Evolutionary conservation across 2,329 filamentous ascomycete genomes (phyloP), one percentile per base, ranked within the genome.

Genomic region (Stachybotrys chlorohalonatus): DNA sequence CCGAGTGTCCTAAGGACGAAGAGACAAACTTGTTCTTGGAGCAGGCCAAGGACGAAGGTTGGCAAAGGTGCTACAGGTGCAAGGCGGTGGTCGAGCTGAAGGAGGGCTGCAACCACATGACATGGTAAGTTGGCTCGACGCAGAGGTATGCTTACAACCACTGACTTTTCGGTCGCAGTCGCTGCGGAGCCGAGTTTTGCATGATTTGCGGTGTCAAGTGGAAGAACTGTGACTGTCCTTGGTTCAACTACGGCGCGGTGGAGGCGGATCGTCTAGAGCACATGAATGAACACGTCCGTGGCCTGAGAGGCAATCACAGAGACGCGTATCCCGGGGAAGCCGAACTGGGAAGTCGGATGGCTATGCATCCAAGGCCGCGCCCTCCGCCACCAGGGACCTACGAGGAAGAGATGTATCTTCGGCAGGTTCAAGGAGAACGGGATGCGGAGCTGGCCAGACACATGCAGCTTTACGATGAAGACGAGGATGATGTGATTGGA

Each of bases 41-140:
- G 52, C 76, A 86, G 56, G 85, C 85, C 7, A 82, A 84, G 60
- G 75, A 84, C 31, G 76, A 85, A 53, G 86, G 87, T 30, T 92
- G 86, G 85, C 85, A 89, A 67, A 77, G 83, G 50, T 96, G 90
- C 68, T 85, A 84, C 65, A 84, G 77, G 58, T 95, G 91, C 71
- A 82, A 80, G 59, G 76, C 81, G 46, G 78, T 89, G 75, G 87
- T 95, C 49, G 88, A 95, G 68, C 73, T 90, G 52, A 86, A 86
- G 61, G 88, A 93, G 68, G 90, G 90, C 49, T 91, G 87, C 70
- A 92, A 93, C 70, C 90, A 93, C 67, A 93, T 95, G 83, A 90
- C 84, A 31, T 95, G 90, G 86, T 89, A 75, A 71, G 82, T 51
- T 32, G 31, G 11, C 17, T 32, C 31, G 31, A 32, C 31, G 8